Conservation (phyloP, 2,329 filamentous ascomycete genomes). For the Penicillium sp. region DNA sequence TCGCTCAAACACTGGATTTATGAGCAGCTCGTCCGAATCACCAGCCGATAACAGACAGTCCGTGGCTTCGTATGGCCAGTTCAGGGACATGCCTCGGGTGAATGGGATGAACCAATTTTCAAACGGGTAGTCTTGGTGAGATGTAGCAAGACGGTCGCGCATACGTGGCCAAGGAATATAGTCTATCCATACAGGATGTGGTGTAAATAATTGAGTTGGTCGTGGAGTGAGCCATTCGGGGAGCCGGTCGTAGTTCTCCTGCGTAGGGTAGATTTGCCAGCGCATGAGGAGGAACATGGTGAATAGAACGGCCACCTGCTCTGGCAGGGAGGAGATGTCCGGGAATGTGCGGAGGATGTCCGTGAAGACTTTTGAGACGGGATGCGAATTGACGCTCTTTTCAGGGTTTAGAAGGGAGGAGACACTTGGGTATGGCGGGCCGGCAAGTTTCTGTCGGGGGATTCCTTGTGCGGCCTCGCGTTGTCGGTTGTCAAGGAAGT, state of each 20-base stretch:
- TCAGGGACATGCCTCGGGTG: conserved; percentile 72
- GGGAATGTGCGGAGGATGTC: conserved; percentile 85
- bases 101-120: conserved; percentile 83
- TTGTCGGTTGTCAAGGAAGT: conserved; percentile 71
- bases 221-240: conserved; percentile 71
- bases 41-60: conserved; percentile 63
- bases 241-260: conserved; percentile 75
- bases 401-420: conserved; percentile 74
- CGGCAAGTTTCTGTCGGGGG: conserved; percentile 65
- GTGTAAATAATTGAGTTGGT: conserved; percentile 62
- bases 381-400: conserved; percentile 64
- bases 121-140: conserved; percentile 63
- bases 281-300: conserved; percentile 84
- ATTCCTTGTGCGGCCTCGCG: conserved; percentile 67
- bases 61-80: conserved; percentile 79
- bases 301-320: conserved; percentile 79
- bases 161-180: conserved; percentile 77
- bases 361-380: conserved; percentile 79
- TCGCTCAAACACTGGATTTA: conserved; percentile 83
- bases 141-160: conserved; percentile 64
- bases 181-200: conserved; percentile 81
- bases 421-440: conserved; percentile 77
- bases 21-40: conserved; percentile 64
- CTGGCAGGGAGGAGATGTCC: conserved; percentile 72
- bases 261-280: conserved; percentile 79